Evolutionary conservation across 306 rosid genomes (phyloP), one percentile per base, ranked within the genome.

Genomic region (Alnus rubra): DNA sequence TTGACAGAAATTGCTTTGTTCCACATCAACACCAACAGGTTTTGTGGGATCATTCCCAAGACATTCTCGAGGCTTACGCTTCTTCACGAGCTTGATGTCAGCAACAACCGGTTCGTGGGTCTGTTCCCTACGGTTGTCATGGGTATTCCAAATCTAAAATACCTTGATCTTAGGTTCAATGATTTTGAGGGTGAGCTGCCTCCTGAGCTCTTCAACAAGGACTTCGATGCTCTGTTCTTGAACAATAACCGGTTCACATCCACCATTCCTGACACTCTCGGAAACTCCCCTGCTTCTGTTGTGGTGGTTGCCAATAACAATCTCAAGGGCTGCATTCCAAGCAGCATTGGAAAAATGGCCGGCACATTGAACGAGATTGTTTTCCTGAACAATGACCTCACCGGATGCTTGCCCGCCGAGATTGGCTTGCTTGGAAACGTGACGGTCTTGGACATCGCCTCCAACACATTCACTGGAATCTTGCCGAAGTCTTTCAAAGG

Each of bases 101-200:
- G 98, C 74, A 94, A 92, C 80, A 94, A 94, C 74, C 89, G 97
- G 0, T 91, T 94, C 11, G 98, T 89, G 1, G 98, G 98, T 0
- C n/a, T 14, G 2, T 94, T 94, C 75, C 98, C 98, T 0, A 7
- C 2, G 0, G 84, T 83, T 0, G 84, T 94, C 54, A 73, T 92
- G 9, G 18, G 76, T 1, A 58, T 88, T 74, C 90, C 92, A 0
- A 63, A 64, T 1, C 45, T 88, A 0, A 86, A 73, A 56, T 94
- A 45, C 78, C 81, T 94, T 1, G 98, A 94, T 23, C 11, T 94
- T 0, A 80, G 97, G 74, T 92, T 4, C 86, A 94, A 94, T 13
- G 78, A 88, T 12, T 94, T 92, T 2, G 98, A 94, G 75, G 98
- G 97, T 0, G 19, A 70, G n/a, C 9, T 94, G 47, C 97, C 97